Evolutionary conservation across 768 basidiomycete species (phyloP).

Genomic region (Tubosaeta sp.): DNA sequence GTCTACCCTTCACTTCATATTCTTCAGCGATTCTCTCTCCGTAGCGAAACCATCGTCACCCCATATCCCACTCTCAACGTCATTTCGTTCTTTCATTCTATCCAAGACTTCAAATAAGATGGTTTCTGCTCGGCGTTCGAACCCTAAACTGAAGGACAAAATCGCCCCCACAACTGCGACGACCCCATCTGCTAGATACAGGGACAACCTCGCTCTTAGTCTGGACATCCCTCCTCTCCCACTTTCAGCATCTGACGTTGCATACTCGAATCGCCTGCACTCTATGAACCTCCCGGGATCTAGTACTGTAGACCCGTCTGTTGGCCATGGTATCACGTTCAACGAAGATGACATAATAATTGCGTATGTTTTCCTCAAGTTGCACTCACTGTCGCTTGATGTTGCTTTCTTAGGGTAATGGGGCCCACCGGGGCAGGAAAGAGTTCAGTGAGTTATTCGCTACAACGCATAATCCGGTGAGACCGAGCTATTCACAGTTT

Average conservation of each 20-base stretch:
- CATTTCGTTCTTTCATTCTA: neutral
- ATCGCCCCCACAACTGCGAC: neutral
- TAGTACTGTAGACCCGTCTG: neutral
- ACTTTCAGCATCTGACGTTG: neutral
- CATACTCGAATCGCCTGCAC: neutral
- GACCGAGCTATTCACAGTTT: slow-evolving; percentile 6
- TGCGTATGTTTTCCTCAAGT: slow-evolving; percentile 8
- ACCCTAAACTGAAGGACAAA: neutral
- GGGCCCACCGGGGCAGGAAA: slow-evolving; percentile 15
- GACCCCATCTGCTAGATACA: neutral
- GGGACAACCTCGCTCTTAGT: neutral
- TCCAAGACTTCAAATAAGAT: neutral
- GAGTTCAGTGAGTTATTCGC: slow-evolving; percentile 14
- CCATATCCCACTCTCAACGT: no score
- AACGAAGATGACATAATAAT: slow-evolving; percentile 12
- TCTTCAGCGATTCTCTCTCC: neutral
- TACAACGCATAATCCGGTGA: neutral
- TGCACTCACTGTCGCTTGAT: neutral
- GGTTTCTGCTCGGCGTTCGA: neutral
- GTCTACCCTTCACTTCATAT: neutral
- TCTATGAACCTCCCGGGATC: neutral
- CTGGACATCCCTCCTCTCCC: neutral
- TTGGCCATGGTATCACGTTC: neutral
- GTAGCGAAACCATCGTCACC: neutral
- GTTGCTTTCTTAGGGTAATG: slow-evolving; percentile 10